Evolutionary conservation across 164 flowering plant genomes (phyloP), one percentile per base, ranked within the genome.

Genomic region (Vitis rotundifolia): DNA sequence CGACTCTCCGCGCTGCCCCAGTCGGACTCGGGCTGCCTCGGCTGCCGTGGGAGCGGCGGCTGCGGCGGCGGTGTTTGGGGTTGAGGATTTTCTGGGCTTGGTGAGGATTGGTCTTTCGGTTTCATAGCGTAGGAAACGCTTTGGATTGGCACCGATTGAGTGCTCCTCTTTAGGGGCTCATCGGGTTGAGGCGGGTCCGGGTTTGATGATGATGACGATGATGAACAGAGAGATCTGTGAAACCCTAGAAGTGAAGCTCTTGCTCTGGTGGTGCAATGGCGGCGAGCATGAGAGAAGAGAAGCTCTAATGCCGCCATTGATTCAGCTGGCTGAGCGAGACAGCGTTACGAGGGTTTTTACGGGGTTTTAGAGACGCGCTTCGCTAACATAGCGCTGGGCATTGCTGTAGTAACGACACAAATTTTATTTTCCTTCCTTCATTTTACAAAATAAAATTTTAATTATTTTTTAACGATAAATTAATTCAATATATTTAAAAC

Each of bases 111-210:
- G 49, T 78, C 83, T 48, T 71, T 69, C 56, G 89, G 90, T 70
- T 83, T 91, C 1, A 72, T 26, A 7, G 91, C 37, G 79, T 93
- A 91, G 19, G 97, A 88, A n/a, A 87, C 89, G 2, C 83, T 77
- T 57, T 79, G 79, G 26, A 88, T 71, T 2, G 78, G 59, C 5
- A 78, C 26, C 11, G 85, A 18, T 31, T 70, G 37, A 14, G 71
- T 18, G n/a, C 78, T 65, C 0, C 49, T 67, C 22, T 54, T 54
- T 8, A 28, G 53, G 7, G 72, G 28, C 48, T 68, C 70, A n/a
- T 59, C 55, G 9, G 61, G 44, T 57, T 59, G 5, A 59, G 64
- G 16, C 59, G 66, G 14, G 48, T 57, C n/a, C 57, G 57, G 67
- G 78, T 18, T 47, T 67, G 68, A 55, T 11, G 69, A 59, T 3